Percentiles rank a stretch among this genome's conserved stretches.
These are phyloP conservation scores for Ogataea trehaloabstinens DNA, from an alignment of 805 yeast genomes.

Conservation along the genomic window DNA sequence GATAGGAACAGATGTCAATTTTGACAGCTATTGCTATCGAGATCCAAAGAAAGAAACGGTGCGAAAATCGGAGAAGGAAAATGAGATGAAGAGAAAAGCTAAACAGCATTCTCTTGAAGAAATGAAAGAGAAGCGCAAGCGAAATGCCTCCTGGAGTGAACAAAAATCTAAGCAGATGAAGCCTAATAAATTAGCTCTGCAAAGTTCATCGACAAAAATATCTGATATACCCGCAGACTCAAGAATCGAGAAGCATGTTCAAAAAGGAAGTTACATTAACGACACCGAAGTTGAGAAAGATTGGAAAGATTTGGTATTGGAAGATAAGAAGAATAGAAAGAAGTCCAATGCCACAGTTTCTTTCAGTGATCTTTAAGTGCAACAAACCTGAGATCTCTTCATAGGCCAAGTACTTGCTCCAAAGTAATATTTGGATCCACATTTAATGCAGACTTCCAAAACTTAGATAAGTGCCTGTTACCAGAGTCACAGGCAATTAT, in stretches of 20 bases:
- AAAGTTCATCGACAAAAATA: not conserved
- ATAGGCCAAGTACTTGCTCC: conserved; percentile 27
- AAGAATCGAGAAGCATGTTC: too few relatives aligned
- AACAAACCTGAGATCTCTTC: too few relatives aligned
- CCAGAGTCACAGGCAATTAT: conserved; percentile 94
- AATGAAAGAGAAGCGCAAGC: conserved; percentile 44
- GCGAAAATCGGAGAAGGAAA: conserved; percentile 58
- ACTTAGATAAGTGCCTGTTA: conserved; percentile 82
- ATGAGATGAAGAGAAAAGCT: conserved; percentile 37
- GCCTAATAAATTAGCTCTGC: not conserved
- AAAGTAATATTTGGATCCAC: conserved; percentile 36
- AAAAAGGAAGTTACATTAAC: too few relatives aligned
- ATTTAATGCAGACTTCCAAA: conserved; percentile 72
- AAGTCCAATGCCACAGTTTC: conserved; percentile 19
- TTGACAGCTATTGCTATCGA: conserved; percentile 63
- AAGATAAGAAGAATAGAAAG: conserved; percentile 58
- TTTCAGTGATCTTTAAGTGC: conserved; percentile 57
- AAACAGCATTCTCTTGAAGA: conserved; percentile 38
- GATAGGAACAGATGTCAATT: conserved; percentile 58
- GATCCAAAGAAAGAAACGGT: conserved; percentile 63
- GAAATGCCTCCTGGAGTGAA: conserved; percentile 79
- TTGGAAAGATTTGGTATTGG: conserved; percentile 82
- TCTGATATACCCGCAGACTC: too few relatives aligned
- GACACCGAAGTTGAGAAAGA: conserved; percentile 56
- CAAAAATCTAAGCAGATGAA: conserved; percentile 32